These are phyloP conservation scores for Exophiala oligosperma DNA, from an alignment of 2,329 filamentous ascomycete species.

Conservation along the genomic window DNA sequence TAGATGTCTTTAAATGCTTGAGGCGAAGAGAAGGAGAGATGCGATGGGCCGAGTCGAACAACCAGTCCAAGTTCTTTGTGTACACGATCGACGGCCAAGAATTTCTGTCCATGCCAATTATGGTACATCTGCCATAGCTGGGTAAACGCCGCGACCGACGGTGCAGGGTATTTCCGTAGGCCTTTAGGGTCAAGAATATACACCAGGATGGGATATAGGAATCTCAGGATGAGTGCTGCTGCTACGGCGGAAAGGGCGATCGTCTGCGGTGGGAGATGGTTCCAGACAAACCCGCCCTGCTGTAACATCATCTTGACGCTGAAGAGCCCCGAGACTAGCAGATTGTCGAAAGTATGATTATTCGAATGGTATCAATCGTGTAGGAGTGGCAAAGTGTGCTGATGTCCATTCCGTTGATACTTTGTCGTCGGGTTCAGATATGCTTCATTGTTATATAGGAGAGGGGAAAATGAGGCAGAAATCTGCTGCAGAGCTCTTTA, in stretches of 20 bases:
- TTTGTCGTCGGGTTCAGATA: too few relatives aligned
- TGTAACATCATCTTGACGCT: too few relatives aligned
- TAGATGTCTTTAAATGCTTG: conserved; percentile 39
- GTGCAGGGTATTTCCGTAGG: neutral
- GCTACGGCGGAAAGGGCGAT: neutral
- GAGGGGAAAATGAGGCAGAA: too few relatives aligned
- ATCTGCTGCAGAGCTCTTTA: too few relatives aligned
- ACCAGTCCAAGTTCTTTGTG: conserved; percentile 6
- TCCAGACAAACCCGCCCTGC: too few relatives aligned
- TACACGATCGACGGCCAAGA: conserved; percentile 1
- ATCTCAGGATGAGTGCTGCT: neutral
- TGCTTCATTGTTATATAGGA: too few relatives aligned
- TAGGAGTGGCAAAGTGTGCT: too few relatives aligned
- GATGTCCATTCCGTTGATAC: too few relatives aligned
- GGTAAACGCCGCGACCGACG: neutral
- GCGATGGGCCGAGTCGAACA: conserved; percentile 6
- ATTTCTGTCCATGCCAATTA: conserved; percentile 1
- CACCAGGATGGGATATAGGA: neutral
- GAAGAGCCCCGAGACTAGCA: too few relatives aligned
- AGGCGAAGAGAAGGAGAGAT: conserved; percentile 32
- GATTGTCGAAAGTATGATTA: too few relatives aligned
- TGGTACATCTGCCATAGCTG: conserved; percentile 2
- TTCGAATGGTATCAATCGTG: too few relatives aligned
- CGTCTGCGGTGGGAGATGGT: too few relatives aligned
- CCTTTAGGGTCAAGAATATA: neutral